Percentiles rank a stretch among this genome's conserved stretches.
Evolutionary conservation across 2,329 filamentous ascomycete species (phyloP).

Genomic region (Pseudogymnoascus sp.): DNA sequence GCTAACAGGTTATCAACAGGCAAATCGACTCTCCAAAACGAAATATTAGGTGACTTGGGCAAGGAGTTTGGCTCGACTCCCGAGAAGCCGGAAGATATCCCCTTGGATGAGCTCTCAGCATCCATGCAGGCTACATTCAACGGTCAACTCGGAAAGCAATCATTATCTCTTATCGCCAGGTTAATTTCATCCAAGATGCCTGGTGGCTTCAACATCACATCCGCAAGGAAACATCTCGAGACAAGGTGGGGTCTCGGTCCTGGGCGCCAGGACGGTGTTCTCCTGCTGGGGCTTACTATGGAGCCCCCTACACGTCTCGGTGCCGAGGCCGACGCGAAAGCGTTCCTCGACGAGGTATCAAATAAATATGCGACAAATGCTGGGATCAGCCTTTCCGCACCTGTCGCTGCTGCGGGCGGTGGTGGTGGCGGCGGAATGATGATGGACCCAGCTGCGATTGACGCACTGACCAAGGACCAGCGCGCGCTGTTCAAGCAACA

Average conservation of each 20-base stretch:
- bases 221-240: slow-evolving; percentile 90
- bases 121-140: slow-evolving; percentile 99
- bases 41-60: slow-evolving; percentile 93
- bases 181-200: slow-evolving; percentile 99
- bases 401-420: slow-evolving; percentile 64
- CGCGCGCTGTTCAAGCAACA: slow-evolving; percentile 96
- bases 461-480: slow-evolving; percentile 95
- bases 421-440: slow-evolving; percentile 81
- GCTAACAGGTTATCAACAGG: slow-evolving; percentile 42
- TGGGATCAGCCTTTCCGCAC: slow-evolving; percentile 75
- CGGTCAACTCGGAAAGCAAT: slow-evolving; percentile 95
- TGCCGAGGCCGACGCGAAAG: slow-evolving; percentile 84
- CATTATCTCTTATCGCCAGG: slow-evolving; percentile 82
- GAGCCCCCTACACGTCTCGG: slow-evolving; percentile 84
- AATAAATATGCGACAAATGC: slow-evolving; percentile 82
- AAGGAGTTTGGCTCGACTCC: slow-evolving; percentile 98
- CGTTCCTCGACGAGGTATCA: slow-evolving; percentile 77
- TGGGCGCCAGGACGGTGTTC: slow-evolving; percentile 83
- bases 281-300: slow-evolving; percentile 84
- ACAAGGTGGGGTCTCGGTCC: slow-evolving; percentile 81
- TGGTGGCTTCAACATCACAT: slow-evolving; percentile 97
- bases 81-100: slow-evolving; percentile 96
- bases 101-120: slow-evolving; percentile 87
- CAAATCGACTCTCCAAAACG: slow-evolving; percentile 97
- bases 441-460: slow-evolving; percentile 97